Evolutionary conservation across 2,329 filamentous ascomycete species (phyloP).

Genomic region (Penicillium sp.): DNA sequence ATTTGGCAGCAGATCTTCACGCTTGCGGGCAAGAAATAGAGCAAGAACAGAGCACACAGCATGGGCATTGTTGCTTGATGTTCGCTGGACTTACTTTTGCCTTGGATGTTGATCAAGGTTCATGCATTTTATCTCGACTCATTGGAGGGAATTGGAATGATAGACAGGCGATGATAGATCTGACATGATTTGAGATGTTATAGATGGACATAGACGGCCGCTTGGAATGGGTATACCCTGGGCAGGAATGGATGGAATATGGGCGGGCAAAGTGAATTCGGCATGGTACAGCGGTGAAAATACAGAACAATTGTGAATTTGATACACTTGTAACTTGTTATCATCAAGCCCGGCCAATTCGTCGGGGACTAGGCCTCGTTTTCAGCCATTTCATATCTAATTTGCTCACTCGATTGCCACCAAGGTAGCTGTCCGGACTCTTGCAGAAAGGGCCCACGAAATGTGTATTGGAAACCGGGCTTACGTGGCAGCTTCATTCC

Average conservation of each 20-base stretch:
- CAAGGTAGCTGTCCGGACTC: too few species aligned
- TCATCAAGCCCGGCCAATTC: not conserved
- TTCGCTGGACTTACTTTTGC: not conserved
- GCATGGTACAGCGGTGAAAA: not conserved
- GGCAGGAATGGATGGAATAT: not conserved
- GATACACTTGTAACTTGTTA: not conserved
- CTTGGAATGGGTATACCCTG: slow-evolving; percentile 3
- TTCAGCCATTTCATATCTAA: too few species aligned
- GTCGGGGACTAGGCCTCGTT: not conserved
- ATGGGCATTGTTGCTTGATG: not conserved
- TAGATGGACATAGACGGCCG: not conserved
- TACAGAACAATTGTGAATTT: not conserved
- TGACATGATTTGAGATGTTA: not conserved
- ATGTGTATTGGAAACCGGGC: too few species aligned
- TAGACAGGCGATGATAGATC: not conserved
- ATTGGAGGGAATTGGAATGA: not conserved
- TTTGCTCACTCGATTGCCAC: too few species aligned
- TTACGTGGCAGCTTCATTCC: too few species aligned
- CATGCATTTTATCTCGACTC: not conserved
- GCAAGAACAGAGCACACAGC: not conserved
- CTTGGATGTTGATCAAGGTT: too few species aligned
- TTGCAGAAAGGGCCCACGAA: too few species aligned
- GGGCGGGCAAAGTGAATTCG: not conserved
- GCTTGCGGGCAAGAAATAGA: slow-evolving; percentile 26
- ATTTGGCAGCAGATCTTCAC: slow-evolving; percentile 72